Base-by-base conservation (phyloP, 768 basidiomycete species). In the Boletellus emodensis region DNA sequence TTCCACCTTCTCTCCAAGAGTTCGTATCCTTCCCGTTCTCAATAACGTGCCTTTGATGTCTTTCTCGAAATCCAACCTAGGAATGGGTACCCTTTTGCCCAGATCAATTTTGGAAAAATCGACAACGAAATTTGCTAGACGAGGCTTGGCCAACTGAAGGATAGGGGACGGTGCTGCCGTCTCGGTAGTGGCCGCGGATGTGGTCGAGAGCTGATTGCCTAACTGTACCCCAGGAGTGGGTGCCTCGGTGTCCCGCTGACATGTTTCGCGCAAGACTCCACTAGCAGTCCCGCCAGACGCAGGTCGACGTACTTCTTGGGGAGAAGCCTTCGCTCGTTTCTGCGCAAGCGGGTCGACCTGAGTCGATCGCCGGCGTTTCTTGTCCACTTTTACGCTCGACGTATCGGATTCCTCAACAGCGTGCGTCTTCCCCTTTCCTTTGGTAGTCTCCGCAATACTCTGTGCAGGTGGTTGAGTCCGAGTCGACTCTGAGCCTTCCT, bases 1-100 rank as follows among this genome's bases (percentile, higher is more conserved):
- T 40, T 49, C 58, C 38, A 59, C 53, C 24, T 36, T 26, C 2
- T 60, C 30, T 1, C 53, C 57, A 26, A 57, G 41, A 26, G 51
- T 62, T 32, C 66, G 57, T 40, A 68, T 55, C 22, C 64, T 60
- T 17, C 66, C 66, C 6, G 68, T 66, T 40, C 54, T 68, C 52
- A 66, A 46, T 22, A 66, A 18, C 1, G 45, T 40, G 1, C n/a
- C 13, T 28, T 39, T 50, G 1, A 62, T 30, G 2, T 55, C 51
- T 8, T 17, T 30, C 37, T 36, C 20, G 51, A 56, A 13, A 17
- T 53, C 46, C 42, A 66, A 39, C 39, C 9, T 37, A 14, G 56
- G 51, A 11, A 49, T 49, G 7, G 52, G 41, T 18, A 53, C 24
- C 4, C 35, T 32, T 41, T 34, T 24, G 11, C 49, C 52, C 28